Evolutionary conservation across 2,329 filamentous ascomycete genomes (phyloP).

Genomic region (Penicillium sp.): DNA sequence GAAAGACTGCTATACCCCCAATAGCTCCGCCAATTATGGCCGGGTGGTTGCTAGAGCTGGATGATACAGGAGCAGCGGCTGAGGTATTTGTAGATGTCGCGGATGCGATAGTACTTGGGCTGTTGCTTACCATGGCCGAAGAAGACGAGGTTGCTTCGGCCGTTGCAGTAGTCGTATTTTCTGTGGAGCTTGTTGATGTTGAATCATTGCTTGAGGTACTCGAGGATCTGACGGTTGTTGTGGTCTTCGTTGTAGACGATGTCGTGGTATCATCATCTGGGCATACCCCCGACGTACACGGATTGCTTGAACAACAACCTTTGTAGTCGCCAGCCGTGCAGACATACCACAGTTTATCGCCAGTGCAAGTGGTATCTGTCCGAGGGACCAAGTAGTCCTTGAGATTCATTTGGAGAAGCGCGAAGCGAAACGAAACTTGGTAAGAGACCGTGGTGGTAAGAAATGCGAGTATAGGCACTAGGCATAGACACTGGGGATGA

Average conservation of each 20-base stretch:
- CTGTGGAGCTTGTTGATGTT: background rate
- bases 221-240: background rate
- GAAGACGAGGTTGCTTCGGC: background rate
- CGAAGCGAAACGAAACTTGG: background rate
- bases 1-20: background rate
- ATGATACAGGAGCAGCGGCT: background rate
- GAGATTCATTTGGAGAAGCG: background rate
- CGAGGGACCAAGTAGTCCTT: conserved; percentile 14
- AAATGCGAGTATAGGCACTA: background rate
- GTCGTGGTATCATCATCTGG: conserved; percentile 16
- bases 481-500: background rate
- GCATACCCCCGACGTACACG: conserved; percentile 32
- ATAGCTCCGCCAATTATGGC: background rate
- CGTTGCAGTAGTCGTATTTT: background rate
- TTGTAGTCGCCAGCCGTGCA: conserved; percentile 24
- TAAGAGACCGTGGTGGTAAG: background rate
- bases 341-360: conserved; percentile 26
- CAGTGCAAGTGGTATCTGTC: conserved; percentile 15
- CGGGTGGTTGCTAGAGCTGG: background rate
- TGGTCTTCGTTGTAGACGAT: background rate
- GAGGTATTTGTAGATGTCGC: background rate
- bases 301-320: conserved; percentile 36
- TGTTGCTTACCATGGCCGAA: background rate
- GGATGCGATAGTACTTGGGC: background rate
- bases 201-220: background rate